Percentiles rank a stretch among this genome's conserved stretches.
Conservation (phyloP, 2,329 filamentous ascomycete genomes). For the Penicillium brasilianum region DNA sequence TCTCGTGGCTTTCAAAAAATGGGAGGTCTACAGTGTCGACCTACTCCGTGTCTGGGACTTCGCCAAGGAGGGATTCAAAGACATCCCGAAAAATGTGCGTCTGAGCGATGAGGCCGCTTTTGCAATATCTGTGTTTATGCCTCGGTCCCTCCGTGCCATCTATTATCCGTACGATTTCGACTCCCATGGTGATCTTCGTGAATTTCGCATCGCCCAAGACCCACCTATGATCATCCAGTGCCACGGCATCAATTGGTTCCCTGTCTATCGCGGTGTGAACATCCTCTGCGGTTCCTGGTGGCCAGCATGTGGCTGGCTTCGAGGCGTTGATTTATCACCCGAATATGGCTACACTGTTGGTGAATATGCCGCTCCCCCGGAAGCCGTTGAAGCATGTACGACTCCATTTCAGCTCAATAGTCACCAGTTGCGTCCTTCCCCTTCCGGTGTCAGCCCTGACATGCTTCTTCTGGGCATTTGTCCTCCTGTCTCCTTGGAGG, state of each 20-base stretch:
- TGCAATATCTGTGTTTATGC: neutral
- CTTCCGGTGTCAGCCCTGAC: neutral
- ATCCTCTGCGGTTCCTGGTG: neutral
- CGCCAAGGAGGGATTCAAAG: neutral
- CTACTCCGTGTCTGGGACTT: neutral
- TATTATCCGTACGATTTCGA: neutral
- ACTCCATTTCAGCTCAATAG: neutral
- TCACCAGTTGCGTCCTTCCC: neutral
- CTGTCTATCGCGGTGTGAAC: neutral
- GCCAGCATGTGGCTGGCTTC: neutral
- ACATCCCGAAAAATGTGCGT: neutral
- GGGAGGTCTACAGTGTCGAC: neutral
- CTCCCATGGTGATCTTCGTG: neutral
- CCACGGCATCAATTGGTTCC: neutral
- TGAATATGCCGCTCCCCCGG: neutral
- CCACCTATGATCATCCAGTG: neutral
- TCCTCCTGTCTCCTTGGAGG: neutral
- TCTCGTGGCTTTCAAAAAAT: neutral
- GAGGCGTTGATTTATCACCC: neutral
- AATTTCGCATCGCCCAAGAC: neutral
- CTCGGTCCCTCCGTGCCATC: neutral
- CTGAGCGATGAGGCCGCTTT: neutral
- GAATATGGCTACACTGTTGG: neutral
- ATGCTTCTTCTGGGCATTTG: neutral
- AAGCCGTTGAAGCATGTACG: neutral